Percentiles rank a stretch among this genome's conserved stretches.
Conservation (phyloP, 2,329 filamentous ascomycete species). For the Pyrenochaeta sp. region DNA sequence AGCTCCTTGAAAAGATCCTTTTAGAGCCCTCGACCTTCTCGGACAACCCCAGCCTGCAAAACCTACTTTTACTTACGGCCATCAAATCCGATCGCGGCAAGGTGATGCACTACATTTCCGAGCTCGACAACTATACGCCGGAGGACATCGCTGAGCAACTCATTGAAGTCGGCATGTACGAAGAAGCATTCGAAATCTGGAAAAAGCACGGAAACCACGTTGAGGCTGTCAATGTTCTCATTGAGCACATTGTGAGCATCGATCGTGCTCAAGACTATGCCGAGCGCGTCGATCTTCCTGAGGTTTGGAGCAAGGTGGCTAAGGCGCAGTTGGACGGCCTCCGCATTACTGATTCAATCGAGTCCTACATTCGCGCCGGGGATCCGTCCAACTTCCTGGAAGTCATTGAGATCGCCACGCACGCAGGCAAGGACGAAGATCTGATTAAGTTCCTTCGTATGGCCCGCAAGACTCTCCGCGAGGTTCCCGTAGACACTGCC, state of each 20-base stretch:
- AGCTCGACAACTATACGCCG: slow-evolving; percentile 85
- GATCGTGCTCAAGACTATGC: slow-evolving; percentile 96
- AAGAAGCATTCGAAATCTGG: slow-evolving; percentile 98
- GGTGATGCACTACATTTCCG: slow-evolving; percentile 95
- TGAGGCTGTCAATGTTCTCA: slow-evolving; percentile 87
- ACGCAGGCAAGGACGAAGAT: slow-evolving; percentile 97
- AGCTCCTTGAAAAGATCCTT: slow-evolving; percentile 98
- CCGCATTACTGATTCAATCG: slow-evolving; percentile 88
- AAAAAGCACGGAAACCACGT: slow-evolving; percentile 95
- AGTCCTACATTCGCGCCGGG: slow-evolving; percentile 94
- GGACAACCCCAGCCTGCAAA: slow-evolving; percentile 96
- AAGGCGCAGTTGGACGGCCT: slow-evolving; percentile 98
- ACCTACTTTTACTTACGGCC: slow-evolving; percentile 93
- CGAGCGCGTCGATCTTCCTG: slow-evolving; percentile 89
- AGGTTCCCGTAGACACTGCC: slow-evolving; percentile 91
- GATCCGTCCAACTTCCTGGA: slow-evolving; percentile 94
- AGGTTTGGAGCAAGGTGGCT: slow-evolving; percentile 98
- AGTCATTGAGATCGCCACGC: slow-evolving; percentile 94
- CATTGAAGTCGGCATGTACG: slow-evolving; percentile 92
- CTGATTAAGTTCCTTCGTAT: slow-evolving; percentile 96
- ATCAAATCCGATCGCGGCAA: slow-evolving; percentile 95
- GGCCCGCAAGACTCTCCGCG: slow-evolving; percentile 95
- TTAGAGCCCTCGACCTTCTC: slow-evolving; percentile 99
- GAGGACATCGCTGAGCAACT: slow-evolving; percentile 93
- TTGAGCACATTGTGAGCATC: slow-evolving; percentile 97